Base-by-base conservation (phyloP, 139 green algal species). In the Micractinium conductrix region DNA sequence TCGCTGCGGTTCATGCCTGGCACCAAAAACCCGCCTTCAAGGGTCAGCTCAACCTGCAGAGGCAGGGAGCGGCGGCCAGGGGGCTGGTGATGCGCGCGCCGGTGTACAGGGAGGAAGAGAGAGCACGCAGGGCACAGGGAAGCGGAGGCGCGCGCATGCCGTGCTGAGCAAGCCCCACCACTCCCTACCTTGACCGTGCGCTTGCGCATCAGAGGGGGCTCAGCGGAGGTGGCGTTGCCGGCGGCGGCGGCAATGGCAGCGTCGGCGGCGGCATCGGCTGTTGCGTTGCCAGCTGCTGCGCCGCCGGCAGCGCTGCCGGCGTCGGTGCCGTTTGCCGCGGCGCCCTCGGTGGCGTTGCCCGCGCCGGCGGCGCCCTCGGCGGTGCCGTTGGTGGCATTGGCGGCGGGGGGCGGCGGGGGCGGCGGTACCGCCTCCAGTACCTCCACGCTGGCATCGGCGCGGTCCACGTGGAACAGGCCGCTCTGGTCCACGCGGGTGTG, bases 391-490 rank as follows among this genome's bases (percentile, higher is more conserved):
- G 85, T 60, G 44, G 81, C 81, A 24, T 43, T 70, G 67, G 68
- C 22, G 38, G 80, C 45, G 2, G 73, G 60, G 40, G 60, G 43
- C 22, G 68, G 43, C 21, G 80, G 55, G 22, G 72, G 53, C 24
- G 42, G 45, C 40, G 75, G 58, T 40, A 85, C 37, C 33, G 67
- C 58, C 48, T 87, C 79, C 65, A 44, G 63, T 69, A 88, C 74
- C 22, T 91, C 90, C 37, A 93, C 84, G 62, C 91, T 83, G 44
- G 92, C 73, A 42, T 91, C 94, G 9, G 92, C 95, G 45, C 88
- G 89, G 55, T 93, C 91, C 14, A 98, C 48, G 14, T 73, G 78
- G 28, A 98, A 80, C 50, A 98, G 43, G 38, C 96, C 94, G 83
- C 89, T 90, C 38, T 87, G 87, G 84, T 96, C 91, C 10, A 94